Conservation (phyloP, 805 yeast species). For the Saturnispora sanitii region DNA sequence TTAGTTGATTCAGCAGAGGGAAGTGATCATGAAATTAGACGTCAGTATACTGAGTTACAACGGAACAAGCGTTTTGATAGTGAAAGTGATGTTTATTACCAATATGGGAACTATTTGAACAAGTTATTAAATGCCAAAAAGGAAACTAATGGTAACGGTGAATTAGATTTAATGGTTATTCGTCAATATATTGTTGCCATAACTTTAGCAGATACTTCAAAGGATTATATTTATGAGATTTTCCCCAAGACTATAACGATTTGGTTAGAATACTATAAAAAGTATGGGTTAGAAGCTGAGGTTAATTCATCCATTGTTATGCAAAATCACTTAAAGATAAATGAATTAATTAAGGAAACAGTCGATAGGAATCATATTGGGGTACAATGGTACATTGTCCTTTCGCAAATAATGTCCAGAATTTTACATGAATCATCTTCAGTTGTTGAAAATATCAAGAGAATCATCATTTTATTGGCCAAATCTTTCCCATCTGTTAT, state of each 20-base stretch:
- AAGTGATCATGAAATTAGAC: slow-evolving; percentile 60
- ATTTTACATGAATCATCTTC: slow-evolving; percentile 50
- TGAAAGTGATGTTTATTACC: slow-evolving; percentile 58
- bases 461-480: slow-evolving; percentile 50
- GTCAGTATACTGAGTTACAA: slow-evolving; percentile 57
- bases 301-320: slow-evolving; percentile 1
- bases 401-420: slow-evolving; percentile 80
- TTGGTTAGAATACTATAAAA: slow-evolving; percentile 73
- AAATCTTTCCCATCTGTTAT: slow-evolving; percentile 69
- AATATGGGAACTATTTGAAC: slow-evolving; percentile 69
- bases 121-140: slow-evolving; percentile 61
- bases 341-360: slow-evolving; percentile 15
- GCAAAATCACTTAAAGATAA: slow-evolving; percentile 8
- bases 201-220: slow-evolving; percentile 39
- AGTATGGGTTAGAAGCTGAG: slow-evolving; percentile 13
- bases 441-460: slow-evolving; percentile 45
- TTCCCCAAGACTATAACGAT: slow-evolving; percentile 82
- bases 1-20: slow-evolving; percentile 77
- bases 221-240: slow-evolving; percentile 48
- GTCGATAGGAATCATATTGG: slow-evolving; percentile 17
- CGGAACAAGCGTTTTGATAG: slow-evolving; percentile 38
- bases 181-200: slow-evolving; percentile 49
- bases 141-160: slow-evolving; percentile 32
- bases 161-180: slow-evolving; percentile 46
- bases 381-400: slow-evolving; percentile 68